Conservation (phyloP, 108 stramenopile genomes). For the Bacterosira constricta region DNA sequence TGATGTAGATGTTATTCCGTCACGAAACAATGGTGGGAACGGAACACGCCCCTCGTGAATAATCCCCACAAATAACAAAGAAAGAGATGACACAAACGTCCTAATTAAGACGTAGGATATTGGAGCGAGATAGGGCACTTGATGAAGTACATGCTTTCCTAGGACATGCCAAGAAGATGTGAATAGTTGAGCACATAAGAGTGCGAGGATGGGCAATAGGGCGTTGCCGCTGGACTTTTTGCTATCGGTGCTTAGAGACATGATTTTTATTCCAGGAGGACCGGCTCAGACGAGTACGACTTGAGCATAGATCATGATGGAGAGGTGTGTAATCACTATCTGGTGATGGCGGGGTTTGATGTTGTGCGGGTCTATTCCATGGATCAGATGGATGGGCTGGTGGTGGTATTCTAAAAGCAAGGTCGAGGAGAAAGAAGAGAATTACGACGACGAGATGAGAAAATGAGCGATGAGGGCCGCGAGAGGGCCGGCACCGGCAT, state of each 20-base stretch:
- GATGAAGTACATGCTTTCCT: constrained; percentile 32
- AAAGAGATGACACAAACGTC: constrained; percentile 12
- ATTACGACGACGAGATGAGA: too few relatives aligned
- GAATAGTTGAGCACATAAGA: constrained; percentile 24
- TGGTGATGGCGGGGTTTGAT: background rate
- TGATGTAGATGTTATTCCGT: background rate
- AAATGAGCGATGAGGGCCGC: too few relatives aligned
- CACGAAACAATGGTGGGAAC: constrained; percentile 30
- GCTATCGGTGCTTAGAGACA: background rate
- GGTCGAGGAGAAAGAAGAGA: too few relatives aligned
- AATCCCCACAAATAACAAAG: constrained; percentile 19
- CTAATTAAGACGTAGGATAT: constrained; percentile 25
- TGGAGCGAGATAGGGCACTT: constrained; percentile 27
- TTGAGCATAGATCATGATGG: too few relatives aligned
- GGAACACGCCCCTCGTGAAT: constrained; percentile 27
- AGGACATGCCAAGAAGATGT: constrained; percentile 42
- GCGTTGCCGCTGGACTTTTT: background rate
- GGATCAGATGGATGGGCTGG: too few relatives aligned
- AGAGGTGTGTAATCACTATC: too few relatives aligned
- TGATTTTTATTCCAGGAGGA: background rate
- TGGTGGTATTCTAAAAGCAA: too few relatives aligned
- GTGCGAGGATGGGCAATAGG: constrained; percentile 24
- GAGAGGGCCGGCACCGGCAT: too few relatives aligned
- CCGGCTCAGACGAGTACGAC: background rate
- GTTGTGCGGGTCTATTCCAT: too few relatives aligned